Evolutionary conservation across 2,329 filamentous ascomycete genomes (phyloP).

Genomic region (Arthroderma uncinatum): DNA sequence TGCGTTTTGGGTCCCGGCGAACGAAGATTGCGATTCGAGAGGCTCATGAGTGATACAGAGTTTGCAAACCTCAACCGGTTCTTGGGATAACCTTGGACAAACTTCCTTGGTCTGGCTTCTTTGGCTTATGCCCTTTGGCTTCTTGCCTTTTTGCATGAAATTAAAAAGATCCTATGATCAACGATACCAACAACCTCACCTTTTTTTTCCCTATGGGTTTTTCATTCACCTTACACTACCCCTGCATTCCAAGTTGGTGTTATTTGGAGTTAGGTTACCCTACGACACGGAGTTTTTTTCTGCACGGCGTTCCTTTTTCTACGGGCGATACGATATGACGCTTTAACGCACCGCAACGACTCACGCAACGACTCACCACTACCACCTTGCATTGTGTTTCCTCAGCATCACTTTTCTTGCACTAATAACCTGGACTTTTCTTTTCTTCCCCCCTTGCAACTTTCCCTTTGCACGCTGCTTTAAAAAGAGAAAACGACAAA

Average conservation of each 20-base stretch:
- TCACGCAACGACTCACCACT: neutral
- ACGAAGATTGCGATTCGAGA: slow-evolving; percentile 25
- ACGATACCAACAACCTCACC: too few relatives aligned
- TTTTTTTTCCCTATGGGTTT: neutral
- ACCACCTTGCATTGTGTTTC: neutral
- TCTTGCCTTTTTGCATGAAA: neutral
- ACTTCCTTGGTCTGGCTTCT: neutral
- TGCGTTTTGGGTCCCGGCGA: slow-evolving; percentile 28
- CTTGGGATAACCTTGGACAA: slow-evolving; percentile 6
- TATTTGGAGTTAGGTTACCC: neutral
- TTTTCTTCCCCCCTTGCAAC: neutral
- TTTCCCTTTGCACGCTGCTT: neutral
- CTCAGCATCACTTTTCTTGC: neutral
- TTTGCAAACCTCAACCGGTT: slow-evolving; percentile 9
- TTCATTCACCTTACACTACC: neutral
- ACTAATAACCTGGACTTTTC: neutral
- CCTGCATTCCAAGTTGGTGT: neutral
- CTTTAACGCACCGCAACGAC: neutral
- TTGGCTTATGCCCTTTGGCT: slow-evolving; percentile 2
- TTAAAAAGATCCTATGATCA: neutral
- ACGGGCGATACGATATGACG: neutral
- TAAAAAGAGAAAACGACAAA: neutral
- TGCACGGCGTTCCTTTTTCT: neutral
- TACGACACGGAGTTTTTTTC: neutral
- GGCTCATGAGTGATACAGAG: slow-evolving; percentile 20